Evolutionary conservation across 768 basidiomycete genomes (phyloP), one percentile per base, ranked within the genome.

Genomic region (Chiua virens): DNA sequence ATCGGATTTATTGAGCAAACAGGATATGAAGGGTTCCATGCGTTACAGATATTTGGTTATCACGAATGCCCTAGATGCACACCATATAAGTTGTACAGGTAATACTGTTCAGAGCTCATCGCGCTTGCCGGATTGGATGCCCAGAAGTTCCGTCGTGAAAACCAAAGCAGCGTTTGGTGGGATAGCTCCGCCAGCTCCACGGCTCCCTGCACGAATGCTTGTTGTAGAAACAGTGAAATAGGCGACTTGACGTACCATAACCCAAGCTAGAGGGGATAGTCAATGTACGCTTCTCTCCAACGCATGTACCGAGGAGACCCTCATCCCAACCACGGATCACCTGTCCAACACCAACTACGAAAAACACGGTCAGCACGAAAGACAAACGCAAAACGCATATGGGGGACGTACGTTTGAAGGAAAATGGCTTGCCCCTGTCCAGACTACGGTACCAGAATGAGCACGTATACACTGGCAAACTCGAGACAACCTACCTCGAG

Each of bases 251-350:
- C 88, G 50, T 50, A 93, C 94, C 93, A 59, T 97, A 97, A 20
- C 85, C 94, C 74, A 85, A 73, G 44, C 73, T 54, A 7, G 91
- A 64, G 14, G 94, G 94, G 54, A 98, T 96, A 21, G 87, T 94
- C 53, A 98, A 78, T 5, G 77, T 90, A 39, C 94, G 86, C 76
- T 91, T 93, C 75, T 97, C 94, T 53, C 80, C 75, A 35, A 92
- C 65, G 65, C 94, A 96, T 85, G 96, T 93, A 48, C 87, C 89
- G 35, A 79, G 50, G 43, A 93, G 81, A 58, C 90, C 90, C 37
- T 89, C 71, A 58, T 93, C 90, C 90, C 90, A 93, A 17, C 90
- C 90, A 57, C 77, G 76, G 65, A 93, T 93, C 45, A 93, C 90
- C 61, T 91, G 89, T 10, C 87, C 86, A 36, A 76, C 69, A 44